Conservation (phyloP, 306 rosid species). For the Neltuma alba region DNA sequence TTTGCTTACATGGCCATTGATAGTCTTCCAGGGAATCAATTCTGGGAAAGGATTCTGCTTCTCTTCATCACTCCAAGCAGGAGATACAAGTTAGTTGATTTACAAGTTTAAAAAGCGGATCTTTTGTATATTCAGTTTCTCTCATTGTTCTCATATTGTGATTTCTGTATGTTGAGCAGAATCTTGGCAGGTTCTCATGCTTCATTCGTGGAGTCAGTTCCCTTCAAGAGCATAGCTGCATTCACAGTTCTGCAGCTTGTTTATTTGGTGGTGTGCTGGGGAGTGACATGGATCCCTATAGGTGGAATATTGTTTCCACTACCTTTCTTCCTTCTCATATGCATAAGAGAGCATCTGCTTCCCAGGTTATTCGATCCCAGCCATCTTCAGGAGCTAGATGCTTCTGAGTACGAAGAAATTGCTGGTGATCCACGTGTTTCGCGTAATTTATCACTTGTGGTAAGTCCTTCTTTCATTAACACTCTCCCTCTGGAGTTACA, state of each 20-base stretch:
- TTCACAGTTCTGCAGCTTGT: conserved; percentile 72
- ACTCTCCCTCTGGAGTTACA: neutral
- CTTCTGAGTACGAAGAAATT: conserved; percentile 90
- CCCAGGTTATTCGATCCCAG: conserved; percentile 60
- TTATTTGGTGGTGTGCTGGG: conserved; percentile 72
- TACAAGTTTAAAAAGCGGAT: neutral
- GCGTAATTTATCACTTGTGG: conserved; percentile 29
- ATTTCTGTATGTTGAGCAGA: conserved; percentile 49
- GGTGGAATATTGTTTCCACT: conserved; percentile 91
- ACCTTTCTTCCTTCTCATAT: conserved; percentile 83
- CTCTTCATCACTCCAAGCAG: conserved; percentile 76
- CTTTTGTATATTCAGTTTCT: neutral
- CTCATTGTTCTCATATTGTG: conserved; percentile 11
- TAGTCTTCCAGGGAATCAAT: conserved; percentile 94
- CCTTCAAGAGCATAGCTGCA: conserved; percentile 71
- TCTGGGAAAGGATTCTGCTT: conserved; percentile 89
- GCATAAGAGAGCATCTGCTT: conserved; percentile 73
- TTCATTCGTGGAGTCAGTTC: conserved; percentile 84
- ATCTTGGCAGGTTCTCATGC: conserved; percentile 80
- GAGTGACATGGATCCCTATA: conserved; percentile 84
- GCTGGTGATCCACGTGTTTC: conserved; percentile 45
- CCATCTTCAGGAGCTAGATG: conserved; percentile 82
- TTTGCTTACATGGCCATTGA: conserved; percentile 94
- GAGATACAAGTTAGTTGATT: conserved; percentile 68
- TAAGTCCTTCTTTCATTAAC: conserved; percentile 16